phyloP scores from a whole-genome alignment of 495 filamentous ascomycete species.

The Podospora comata region DNA sequence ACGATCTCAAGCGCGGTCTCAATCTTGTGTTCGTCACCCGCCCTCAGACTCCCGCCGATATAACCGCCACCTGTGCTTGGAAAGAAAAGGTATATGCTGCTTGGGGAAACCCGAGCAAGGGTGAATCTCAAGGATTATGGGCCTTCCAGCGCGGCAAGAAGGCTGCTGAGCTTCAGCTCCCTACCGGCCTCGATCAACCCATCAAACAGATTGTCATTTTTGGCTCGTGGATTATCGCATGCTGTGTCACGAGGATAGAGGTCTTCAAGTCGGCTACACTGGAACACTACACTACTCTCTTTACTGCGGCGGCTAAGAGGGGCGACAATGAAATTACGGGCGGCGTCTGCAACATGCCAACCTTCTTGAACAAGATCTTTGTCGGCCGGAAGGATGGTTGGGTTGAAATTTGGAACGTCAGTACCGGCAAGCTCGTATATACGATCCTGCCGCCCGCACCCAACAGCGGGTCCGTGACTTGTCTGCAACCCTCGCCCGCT shows the following conservation, averaged over 20 bases:
- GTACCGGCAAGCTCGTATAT: conserved; percentile 82
- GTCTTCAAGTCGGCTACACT: conserved; percentile 83
- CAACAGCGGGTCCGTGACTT: conserved; percentile 70
- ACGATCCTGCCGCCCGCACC: conserved; percentile 69
- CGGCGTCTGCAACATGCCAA: conserved; percentile 77
- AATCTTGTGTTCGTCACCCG: conserved; percentile 88
- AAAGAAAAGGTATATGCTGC: conserved; percentile 83
- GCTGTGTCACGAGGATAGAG: conserved; percentile 68
- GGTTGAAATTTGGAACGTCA: conserved; percentile 96
- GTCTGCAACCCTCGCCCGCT: conserved; percentile 75
- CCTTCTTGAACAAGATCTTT: conserved; percentile 93
- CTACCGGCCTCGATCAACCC: conserved; percentile 58
- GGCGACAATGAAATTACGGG: conserved; percentile 63
- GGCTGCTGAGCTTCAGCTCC: conserved; percentile 66
- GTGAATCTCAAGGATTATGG: conserved; percentile 71
- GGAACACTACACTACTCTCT: conserved; percentile 85
- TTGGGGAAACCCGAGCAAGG: conserved; percentile 61
- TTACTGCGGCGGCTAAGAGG: conserved; percentile 44
- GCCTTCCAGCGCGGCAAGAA: conserved; percentile 92
- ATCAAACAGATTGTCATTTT: conserved; percentile 76
- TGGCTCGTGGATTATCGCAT: conserved; percentile 87
- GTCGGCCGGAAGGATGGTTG: conserved; percentile 80
- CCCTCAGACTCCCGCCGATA: conserved; percentile 78
- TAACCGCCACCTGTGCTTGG: conserved; percentile 86
- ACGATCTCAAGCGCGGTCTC: conserved; percentile 83